Evolutionary conservation across 2,329 filamentous ascomycete species (phyloP).

Genomic region (Neofusicoccum ribis): DNA sequence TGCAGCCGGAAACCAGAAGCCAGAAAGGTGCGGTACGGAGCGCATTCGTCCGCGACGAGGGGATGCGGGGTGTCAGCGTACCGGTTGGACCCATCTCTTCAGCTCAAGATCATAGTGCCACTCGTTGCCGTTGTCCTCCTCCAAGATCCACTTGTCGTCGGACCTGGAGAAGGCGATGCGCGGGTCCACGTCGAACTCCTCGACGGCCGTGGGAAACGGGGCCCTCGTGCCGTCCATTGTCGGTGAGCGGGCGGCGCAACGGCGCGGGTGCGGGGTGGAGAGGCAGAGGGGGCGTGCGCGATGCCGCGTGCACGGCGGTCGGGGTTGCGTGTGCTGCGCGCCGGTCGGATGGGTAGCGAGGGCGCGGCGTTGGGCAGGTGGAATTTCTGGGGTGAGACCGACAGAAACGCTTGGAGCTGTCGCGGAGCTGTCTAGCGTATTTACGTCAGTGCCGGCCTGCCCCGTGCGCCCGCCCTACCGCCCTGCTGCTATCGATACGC

Average conservation of each 20-base stretch:
- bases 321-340: neutral
- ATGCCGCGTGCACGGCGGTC: neutral
- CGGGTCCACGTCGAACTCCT: conserved; percentile 25
- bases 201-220: conserved; percentile 22
- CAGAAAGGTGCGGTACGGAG: conserved; percentile 23
- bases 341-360: neutral
- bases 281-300: neutral
- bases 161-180: conserved; percentile 30
- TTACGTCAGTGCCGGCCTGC: neutral
- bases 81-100: conserved; percentile 73
- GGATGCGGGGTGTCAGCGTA: conserved; percentile 35
- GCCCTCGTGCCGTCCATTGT: neutral
- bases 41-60: conserved; percentile 12
- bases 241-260: neutral
- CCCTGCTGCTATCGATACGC: neutral
- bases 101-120: conserved; percentile 75
- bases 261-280: neutral
- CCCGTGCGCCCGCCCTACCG: neutral
- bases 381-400: neutral
- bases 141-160: conserved; percentile 29
- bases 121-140: conserved; percentile 58
- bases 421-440: neutral
- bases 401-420: conserved; percentile 3
- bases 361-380: neutral
- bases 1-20: conserved; percentile 26